Base-by-base conservation (phyloP, 805 yeast species). In the Wickerhamomyces chaumierensis region DNA sequence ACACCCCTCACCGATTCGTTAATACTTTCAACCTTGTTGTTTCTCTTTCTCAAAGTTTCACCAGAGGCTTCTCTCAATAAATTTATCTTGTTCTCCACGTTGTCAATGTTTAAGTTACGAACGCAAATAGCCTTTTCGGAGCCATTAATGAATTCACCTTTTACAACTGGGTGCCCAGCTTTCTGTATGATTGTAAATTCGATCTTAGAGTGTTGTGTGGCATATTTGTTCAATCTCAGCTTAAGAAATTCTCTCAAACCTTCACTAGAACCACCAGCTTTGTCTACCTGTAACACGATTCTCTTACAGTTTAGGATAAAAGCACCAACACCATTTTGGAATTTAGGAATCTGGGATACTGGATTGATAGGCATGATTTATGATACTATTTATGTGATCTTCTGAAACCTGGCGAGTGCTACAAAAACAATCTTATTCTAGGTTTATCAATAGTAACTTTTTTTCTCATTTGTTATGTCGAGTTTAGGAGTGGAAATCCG, bases 211-310 rank as follows among this genome's bases (percentile, higher is more conserved):
- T 84, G 68, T 35, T 63, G 50, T 17, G 56, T 46, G 3, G 96
- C 92, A 41, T 84, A 61, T 8, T 62, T 45, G 38, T 71, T 62
- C 25, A 74, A 67, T 49, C 72, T 68, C 38, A 57, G 68, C 33
- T 69, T 64, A 33, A 92, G 62, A 42, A 81, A 75, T 39, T 81
- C 78, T 55, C 87, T 60, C 63, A 87, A 72, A 3, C 96, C 96
- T 38, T 69, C 68, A 1, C 97, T 88, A 3, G 94, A 81, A 18
- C 96, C 97, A 33, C 96, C 97, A 80, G 94, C 81, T 68, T 92
- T 87, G 65, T 96, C 87, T 63, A 79, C 92, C 43, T 83, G 81
- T 35, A 92, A 58, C 1, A 80, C 70, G 38, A 92, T 70, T 53
- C 73, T 75, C 49, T 73, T 75, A 64, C 97, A 87, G 42, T 67